Evolutionary conservation across 2,329 filamentous ascomycete genomes (phyloP), one percentile per base, ranked within the genome.

Genomic region (Colletotrichum destructivum): DNA sequence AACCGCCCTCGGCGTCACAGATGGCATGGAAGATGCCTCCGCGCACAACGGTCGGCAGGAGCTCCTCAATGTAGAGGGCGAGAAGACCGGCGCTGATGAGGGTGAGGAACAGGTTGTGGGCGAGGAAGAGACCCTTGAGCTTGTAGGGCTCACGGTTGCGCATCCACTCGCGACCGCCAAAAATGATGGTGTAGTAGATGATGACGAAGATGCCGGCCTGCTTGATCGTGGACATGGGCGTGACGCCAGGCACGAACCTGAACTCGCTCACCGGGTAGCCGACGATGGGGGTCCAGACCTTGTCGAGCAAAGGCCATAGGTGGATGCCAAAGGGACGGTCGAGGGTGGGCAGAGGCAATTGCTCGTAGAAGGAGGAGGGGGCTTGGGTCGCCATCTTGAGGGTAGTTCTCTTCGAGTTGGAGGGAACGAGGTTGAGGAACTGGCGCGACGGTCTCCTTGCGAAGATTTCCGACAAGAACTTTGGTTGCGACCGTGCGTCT

Each of bases 31-130:
- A 98, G 77, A 98, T 85, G 70, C 96, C 96, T 77, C 93, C 86
- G 76, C 93, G 91, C 77, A 88, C 91, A 66, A 99, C 82, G 21
- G 92, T 97, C 56, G 96, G 94, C 69, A 98, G 86, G 74, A 99
- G 86, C 86, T 98, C 94, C 88, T 98, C 96, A 77, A 95, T 85
- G 82, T 97, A 98, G 77, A 99, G 91, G 67, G 87, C 92, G 79
- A 99, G 84, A 63, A 99, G 89, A 62, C 90, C 87, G 72, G 85
- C 93, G 82, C 94, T 97, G 86, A 98, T 94, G 76, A 90, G 86
- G 59, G 96, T 98, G 80, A 99, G 87, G 86, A 95, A 91, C 79
- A 98, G 92, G 89, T 99, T 99, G 90, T 99, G 96, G 81, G 98
- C 89, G 86, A 98, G 93, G 88, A 98, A 98, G 71, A 96, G 86